Conservation (phyloP, 2,329 filamentous ascomycete species). For the Monosporascus sp. region DNA sequence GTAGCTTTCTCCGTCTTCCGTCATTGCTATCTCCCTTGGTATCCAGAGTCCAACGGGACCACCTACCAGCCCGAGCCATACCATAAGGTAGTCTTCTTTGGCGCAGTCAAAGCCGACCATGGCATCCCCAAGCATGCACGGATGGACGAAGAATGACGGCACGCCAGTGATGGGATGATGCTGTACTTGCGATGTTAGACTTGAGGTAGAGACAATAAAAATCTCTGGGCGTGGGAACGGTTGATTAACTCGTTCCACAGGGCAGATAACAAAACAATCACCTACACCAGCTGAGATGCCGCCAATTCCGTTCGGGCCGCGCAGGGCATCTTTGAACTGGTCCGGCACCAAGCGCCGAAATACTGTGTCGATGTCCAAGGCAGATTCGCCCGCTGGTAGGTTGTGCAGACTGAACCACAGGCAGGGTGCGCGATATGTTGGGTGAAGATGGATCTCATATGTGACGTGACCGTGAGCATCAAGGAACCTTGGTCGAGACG, state of each 20-base stretch:
- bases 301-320: slow-evolving; percentile 58
- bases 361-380: slow-evolving; percentile 61
- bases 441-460: slow-evolving; percentile 71
- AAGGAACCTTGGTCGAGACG: slow-evolving; percentile 22
- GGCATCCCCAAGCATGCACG: slow-evolving; percentile 79
- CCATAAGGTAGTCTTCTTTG: slow-evolving; percentile 67
- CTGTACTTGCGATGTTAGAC: slow-evolving; percentile 38
- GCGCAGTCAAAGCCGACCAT: slow-evolving; percentile 61
- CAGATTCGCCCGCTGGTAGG: slow-evolving; percentile 47
- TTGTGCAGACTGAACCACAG: slow-evolving; percentile 68
- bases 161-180: slow-evolving; percentile 77
- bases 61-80: slow-evolving; percentile 87
- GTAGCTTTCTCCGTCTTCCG: slow-evolving; percentile 18
- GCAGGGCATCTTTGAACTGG: slow-evolving; percentile 56
- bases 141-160: slow-evolving; percentile 87
- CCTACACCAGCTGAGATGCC: slow-evolving; percentile 73
- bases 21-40: slow-evolving; percentile 60
- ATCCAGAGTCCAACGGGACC: slow-evolving; percentile 73
- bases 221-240: slow-evolving; percentile 21
- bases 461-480: slow-evolving; percentile 47
- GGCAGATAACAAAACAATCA: slow-evolving; percentile 25
- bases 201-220: slow-evolving; percentile 33
- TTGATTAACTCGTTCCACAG: slow-evolving; percentile 27
- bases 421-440: slow-evolving; percentile 69
- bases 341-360: slow-evolving; percentile 66